Base-by-base conservation (phyloP, 768 basidiomycete species). In the Podaxis sp. region DNA sequence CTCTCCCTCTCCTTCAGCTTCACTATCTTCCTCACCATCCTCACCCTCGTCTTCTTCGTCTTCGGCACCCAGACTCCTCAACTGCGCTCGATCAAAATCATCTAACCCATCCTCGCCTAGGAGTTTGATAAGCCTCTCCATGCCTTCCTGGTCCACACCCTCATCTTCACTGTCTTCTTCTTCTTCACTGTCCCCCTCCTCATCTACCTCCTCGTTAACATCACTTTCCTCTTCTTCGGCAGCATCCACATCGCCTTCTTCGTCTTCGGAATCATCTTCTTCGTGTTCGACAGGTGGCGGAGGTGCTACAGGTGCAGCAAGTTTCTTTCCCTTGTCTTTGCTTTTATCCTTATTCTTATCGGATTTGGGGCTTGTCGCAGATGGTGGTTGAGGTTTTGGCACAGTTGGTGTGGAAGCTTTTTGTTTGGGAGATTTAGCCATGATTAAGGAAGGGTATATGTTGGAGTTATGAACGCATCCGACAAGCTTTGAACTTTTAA, bases 81-180 rank as follows among this genome's bases (percentile, higher is more conserved):
- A 74, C 68, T 88, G 82, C 30, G 81, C 83, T 60, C 79, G 77
- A 54, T 85, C 89, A 68, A 85, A 83, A 24, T 90, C 88, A 68
- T 89, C 84, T 62, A 89, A 70, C 1, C 83, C 86, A 64, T 89
- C 85, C 22, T 88, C 87, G 12, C 87, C 88, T 28, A 88, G 71
- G 10, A 84, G 79, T 15, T 80, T 78, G 75, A 87, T 79, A 4
- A 87, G 75, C 51, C 80, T 74, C 66, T 79, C 75, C 81, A 86
- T 82, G n/a, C 85, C 87, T 66, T 80, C 78, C 65, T 84, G 81
- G 66, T 86, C 82, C 4, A 86, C 75, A 28, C 78, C 84, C 10
- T 77, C 84, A 51, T 82, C 77, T 33, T 77, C 67, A 66, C 67
- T 44, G 63, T 59, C 63, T 61, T 64, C 68, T 65, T 68, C 49